A percentile compares a stretch with the other conserved stretches of the same genome.
Conservation (phyloP, 2,329 filamentous ascomycete genomes). For the Cladophialophora chaetospira region DNA sequence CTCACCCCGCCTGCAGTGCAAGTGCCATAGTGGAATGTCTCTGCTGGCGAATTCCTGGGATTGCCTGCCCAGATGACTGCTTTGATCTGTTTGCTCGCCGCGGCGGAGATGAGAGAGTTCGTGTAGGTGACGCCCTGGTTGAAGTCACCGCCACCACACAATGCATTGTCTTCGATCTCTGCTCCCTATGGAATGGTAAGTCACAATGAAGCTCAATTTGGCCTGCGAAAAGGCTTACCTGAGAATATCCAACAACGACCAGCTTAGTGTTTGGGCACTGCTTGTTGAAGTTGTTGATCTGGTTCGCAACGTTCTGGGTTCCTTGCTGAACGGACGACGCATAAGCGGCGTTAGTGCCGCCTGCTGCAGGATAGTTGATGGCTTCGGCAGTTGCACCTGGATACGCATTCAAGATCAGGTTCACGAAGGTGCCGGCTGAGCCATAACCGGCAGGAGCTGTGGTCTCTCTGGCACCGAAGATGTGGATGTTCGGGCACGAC, state of each 20-base stretch:
- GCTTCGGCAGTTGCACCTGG: neutral
- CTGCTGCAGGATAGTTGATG: neutral
- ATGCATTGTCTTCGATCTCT: neutral
- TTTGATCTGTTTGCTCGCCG: neutral
- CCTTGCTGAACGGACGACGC: slow-evolving; percentile 1
- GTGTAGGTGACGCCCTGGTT: slow-evolving; percentile 1
- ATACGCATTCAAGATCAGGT: slow-evolving; percentile 4
- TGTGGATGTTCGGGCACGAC: neutral
- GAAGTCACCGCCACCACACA: neutral
- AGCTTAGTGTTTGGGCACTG: slow-evolving; percentile 1
- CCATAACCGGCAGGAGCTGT: neutral
- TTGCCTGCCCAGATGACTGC: slow-evolving; percentile 1
- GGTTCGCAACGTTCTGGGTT: neutral
- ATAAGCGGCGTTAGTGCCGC: neutral
- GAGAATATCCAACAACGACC: neutral
- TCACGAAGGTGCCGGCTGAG: slow-evolving; percentile 1
- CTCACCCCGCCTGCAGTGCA: slow-evolving; percentile 1
- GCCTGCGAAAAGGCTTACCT: neutral
- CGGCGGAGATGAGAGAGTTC: neutral
- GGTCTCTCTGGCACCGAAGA: neutral
- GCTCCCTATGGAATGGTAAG: neutral
- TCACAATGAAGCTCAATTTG: neutral
- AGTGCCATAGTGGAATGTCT: slow-evolving; percentile 3
- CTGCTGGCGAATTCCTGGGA: neutral
- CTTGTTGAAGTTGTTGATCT: slow-evolving; percentile 2